Percentiles rank a stretch among this genome's conserved stretches.
These are phyloP conservation scores for Nicotiana tabacum DNA, from an alignment of 257 asterid genomes.

Conservation along the genomic window DNA sequence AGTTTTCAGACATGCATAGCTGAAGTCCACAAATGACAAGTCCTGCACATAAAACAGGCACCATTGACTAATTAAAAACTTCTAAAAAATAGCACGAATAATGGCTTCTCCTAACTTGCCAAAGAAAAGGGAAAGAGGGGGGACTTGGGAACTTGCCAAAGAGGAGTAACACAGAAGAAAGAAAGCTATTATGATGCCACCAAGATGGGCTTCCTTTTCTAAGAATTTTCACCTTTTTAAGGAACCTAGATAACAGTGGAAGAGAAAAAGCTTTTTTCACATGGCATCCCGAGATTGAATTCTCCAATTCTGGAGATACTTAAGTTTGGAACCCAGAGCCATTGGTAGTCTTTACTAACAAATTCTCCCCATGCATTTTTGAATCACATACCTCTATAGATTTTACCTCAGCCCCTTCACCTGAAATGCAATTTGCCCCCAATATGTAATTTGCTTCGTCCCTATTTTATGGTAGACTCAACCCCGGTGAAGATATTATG, in stretches of 20 bases:
- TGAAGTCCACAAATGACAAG: constrained; percentile 85
- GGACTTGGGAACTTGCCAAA: background rate
- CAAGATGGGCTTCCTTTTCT: constrained; percentile 1
- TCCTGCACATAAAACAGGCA: constrained; percentile 47
- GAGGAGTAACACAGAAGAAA: background rate
- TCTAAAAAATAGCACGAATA: background rate
- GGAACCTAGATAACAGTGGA: too few relatives aligned
- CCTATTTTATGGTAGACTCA: background rate
- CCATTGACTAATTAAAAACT: constrained; percentile 1
- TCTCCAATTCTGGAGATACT: too few relatives aligned
- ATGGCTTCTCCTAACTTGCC: background rate
- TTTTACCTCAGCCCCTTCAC: background rate
- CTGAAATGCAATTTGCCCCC: background rate
- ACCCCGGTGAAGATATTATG: background rate
- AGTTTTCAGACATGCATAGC: constrained; percentile 75
- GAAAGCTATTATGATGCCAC: background rate
- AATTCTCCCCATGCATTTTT: background rate
- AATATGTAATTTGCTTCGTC: background rate
- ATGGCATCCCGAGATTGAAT: too few relatives aligned
- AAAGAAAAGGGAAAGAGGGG: background rate
- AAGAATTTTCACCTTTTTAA: background rate
- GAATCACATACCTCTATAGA: background rate
- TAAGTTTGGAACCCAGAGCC: background rate
- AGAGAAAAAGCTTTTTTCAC: too few relatives aligned
- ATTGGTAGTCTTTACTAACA: background rate